A percentile compares a stretch with the other conserved stretches of the same genome.
These are phyloP conservation scores for Raddia distichophylla DNA, from an alignment of 176 grass and related monocot genomes.

Conservation along the genomic window DNA sequence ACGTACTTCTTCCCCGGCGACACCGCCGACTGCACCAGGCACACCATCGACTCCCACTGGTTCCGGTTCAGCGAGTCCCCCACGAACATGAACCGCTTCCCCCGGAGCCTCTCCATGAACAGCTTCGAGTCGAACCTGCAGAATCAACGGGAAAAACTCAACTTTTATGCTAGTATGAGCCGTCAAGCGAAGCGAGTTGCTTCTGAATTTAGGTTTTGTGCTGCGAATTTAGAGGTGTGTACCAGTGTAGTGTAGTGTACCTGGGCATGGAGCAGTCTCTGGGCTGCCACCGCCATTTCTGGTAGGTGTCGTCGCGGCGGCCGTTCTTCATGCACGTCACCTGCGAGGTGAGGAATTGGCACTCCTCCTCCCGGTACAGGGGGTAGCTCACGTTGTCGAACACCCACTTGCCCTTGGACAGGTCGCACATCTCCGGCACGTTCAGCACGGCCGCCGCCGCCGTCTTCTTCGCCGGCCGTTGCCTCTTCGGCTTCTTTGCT, in stretches of 20 bases:
- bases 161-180: background rate
- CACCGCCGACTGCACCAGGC: slow-evolving; percentile 63
- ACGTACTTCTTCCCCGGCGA: slow-evolving; percentile 78
- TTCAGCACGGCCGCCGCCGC: slow-evolving; percentile 44
- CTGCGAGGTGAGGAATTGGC: slow-evolving; percentile 77
- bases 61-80: slow-evolving; percentile 95
- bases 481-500: slow-evolving; percentile 7
- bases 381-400: slow-evolving; percentile 77
- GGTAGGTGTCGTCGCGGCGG: slow-evolving; percentile 83
- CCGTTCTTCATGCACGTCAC: slow-evolving; percentile 94
- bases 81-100: slow-evolving; percentile 87
- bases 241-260: slow-evolving; percentile 23
- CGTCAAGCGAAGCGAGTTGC: background rate
- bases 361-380: slow-evolving; percentile 74
- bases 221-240: background rate
- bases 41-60: slow-evolving; percentile 97
- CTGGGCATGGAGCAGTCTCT: slow-evolving; percentile 70
- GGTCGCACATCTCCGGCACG: slow-evolving; percentile 67
- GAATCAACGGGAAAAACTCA: too few relatives aligned
- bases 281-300: slow-evolving; percentile 92
- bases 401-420: slow-evolving; percentile 76
- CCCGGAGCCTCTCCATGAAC: slow-evolving; percentile 71
- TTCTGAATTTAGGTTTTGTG: background rate
- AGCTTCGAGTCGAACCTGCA: slow-evolving; percentile 76
- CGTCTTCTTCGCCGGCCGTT: slow-evolving; percentile 46